Evolutionary conservation across 148 eudicot species (phyloP).

Genomic region (Fallopia convolvulus): DNA sequence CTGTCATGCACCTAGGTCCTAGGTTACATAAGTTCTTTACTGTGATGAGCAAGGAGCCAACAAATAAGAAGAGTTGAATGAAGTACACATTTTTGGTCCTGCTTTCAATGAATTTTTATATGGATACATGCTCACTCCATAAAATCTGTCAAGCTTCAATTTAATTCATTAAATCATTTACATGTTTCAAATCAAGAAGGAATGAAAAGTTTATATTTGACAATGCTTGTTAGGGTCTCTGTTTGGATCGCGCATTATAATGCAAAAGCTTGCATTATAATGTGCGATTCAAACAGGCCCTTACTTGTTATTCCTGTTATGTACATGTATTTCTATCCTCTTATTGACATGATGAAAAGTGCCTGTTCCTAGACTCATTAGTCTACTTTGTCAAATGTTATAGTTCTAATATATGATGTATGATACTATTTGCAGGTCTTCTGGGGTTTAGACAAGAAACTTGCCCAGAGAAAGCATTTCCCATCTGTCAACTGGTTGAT

Average conservation of each 20-base stretch:
- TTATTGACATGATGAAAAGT: background rate
- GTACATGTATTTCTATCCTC: background rate
- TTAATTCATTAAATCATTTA: background rate
- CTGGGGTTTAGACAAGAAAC: slow-evolving; percentile 98
- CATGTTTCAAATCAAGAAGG: background rate
- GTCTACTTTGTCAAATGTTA: background rate
- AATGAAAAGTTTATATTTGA: background rate
- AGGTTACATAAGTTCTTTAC: background rate
- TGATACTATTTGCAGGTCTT: slow-evolving; percentile 50
- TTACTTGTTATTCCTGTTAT: background rate
- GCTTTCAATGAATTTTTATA: background rate
- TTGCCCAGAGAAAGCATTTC: slow-evolving; percentile 98
- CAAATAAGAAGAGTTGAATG: background rate
- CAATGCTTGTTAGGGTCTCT: background rate
- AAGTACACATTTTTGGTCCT: background rate
- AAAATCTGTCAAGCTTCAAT: background rate
- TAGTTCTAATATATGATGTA: background rate
- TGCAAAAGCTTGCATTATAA: no score
- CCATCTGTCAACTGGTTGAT: slow-evolving; percentile 99
- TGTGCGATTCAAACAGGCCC: no score
- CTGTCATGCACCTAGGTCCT: background rate
- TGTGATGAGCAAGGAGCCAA: background rate
- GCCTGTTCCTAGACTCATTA: background rate
- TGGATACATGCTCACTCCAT: background rate
- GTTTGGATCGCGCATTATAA: no score